Evolutionary conservation across 2,329 filamentous ascomycete genomes (phyloP), one percentile per base, ranked within the genome.

Genomic region (Mollisia scopiformis): DNA sequence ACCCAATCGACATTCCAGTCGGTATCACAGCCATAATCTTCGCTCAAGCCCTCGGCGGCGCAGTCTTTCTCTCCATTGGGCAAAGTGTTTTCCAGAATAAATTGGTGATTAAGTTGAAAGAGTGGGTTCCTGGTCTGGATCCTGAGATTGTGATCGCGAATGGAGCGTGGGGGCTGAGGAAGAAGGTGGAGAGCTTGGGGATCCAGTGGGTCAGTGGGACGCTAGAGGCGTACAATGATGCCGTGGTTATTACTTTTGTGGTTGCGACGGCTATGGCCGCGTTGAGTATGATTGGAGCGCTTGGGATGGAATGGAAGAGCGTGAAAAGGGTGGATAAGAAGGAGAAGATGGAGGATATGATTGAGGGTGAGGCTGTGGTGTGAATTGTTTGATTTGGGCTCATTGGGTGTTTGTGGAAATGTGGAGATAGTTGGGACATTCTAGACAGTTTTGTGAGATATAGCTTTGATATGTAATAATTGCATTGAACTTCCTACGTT

Each of bases 11-110:
- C 52, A 66, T 71, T 25, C 65, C 68, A 57, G 68, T 66, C 19
- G 72, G 71, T 10, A 71, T 74, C 5, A 69, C 75, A 5, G 55
- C 71, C 54, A 71, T 76, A 55, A 69, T 76, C 59, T 76, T 76
- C 58, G 62, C 67, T 37, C 74, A 76, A 65, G 70, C 69, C 21
- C 63, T 77, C 5, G 75, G 75, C n/a, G 74, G 73, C 21, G 69
- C 74, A 0, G 55, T 77, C 6, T 75, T 74, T 55, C 67, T 76
- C 13, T 28, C 46, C 3, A 31, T 49, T 7, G 46, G 46, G 13
- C 46, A 49, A 14, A 49, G 46, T 19, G 23, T 49, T 1, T 31
- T 49, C 13, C 23, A 31, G 13, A 49, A 49, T 19, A 28, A 31
- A 28, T 19, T 49, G 16, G 23, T 49, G 13, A 5, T 16, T 10